Evolutionary conservation across 2,329 filamentous ascomycete species (phyloP).

Genomic region (Penicillium sp.): DNA sequence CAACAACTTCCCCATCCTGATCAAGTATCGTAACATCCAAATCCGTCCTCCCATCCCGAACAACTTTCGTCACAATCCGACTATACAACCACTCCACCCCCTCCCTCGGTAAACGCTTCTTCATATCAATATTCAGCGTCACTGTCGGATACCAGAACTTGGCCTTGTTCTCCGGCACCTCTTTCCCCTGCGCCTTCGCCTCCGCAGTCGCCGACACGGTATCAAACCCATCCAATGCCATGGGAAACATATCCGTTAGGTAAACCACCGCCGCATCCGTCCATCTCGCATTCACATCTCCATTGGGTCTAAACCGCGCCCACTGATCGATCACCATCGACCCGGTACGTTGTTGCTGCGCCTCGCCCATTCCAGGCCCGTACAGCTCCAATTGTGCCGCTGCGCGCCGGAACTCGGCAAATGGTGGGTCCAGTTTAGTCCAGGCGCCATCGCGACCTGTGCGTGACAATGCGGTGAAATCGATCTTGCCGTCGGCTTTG

Average conservation of each 20-base stretch:
- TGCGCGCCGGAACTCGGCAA: conserved; percentile 44
- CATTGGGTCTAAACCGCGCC: conserved; percentile 57
- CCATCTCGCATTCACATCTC: conserved; percentile 47
- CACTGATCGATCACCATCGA: conserved; percentile 56
- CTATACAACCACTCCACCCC: conserved; percentile 70
- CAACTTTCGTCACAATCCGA: conserved; percentile 59
- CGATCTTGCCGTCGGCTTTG: conserved; percentile 28
- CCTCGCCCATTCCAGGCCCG: conserved; percentile 30
- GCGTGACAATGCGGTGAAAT: conserved; percentile 18
- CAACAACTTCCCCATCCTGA: conserved; percentile 58
- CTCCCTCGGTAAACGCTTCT: conserved; percentile 61
- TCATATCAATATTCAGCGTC: conserved; percentile 69
- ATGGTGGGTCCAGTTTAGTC: conserved; percentile 25
- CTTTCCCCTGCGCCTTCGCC: conserved; percentile 26
- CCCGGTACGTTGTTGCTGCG: conserved; percentile 14
- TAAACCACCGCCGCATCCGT: conserved; percentile 61
- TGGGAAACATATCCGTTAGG: conserved; percentile 64
- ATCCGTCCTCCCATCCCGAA: conserved; percentile 69
- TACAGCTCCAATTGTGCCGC: conserved; percentile 48
- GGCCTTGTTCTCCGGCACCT: conserved; percentile 26
- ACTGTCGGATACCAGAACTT: conserved; percentile 72
- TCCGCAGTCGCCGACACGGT: conserved; percentile 25
- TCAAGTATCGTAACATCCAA: conserved; percentile 66
- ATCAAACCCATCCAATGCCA: conserved; percentile 54
- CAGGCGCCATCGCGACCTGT: conserved; percentile 27